These are phyloP conservation scores for Ogataea degrootiae DNA, from an alignment of 805 yeast species.

Conservation along the genomic window DNA sequence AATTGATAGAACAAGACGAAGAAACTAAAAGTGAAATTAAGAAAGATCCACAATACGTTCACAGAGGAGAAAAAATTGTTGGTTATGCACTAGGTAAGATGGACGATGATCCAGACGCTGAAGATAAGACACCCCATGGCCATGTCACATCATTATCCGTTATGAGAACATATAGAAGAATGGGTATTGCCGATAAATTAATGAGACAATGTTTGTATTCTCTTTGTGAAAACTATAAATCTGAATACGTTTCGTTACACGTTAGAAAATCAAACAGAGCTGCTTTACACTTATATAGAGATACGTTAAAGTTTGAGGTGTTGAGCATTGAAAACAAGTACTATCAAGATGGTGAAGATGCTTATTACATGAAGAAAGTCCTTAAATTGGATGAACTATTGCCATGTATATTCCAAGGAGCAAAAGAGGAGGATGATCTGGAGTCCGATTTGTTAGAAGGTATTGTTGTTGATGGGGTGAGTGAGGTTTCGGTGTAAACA, in stretches of 20 bases:
- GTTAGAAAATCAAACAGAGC: conserved; percentile 93
- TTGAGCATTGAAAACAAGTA: conserved; percentile 79
- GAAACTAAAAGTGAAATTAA: conserved; percentile 14
- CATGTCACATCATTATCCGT: conserved; percentile 93
- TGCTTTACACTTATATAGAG: conserved; percentile 86
- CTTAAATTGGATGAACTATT: conserved; percentile 55
- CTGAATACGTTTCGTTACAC: conserved; percentile 82
- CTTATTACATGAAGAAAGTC: conserved; percentile 85
- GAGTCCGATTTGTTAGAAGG: conserved; percentile 41
- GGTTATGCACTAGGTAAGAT: conserved; percentile 95
- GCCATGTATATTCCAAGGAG: conserved; percentile 52
- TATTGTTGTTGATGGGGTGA: conserved; percentile 10
- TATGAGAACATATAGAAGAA: conserved; percentile 90
- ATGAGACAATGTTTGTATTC: conserved; percentile 80
- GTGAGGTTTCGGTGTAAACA: conserved; percentile 4
- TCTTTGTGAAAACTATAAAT: conserved; percentile 73
- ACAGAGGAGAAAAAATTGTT: conserved; percentile 74
- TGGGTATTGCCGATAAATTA: conserved; percentile 89
- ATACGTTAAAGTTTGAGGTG: conserved; percentile 79
- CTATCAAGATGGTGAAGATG: conserved; percentile 97
- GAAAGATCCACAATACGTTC: conserved; percentile 46
- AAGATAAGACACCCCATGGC: conserved; percentile 73
- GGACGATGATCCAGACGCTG: conserved; percentile 79
- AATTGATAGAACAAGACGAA: conserved; percentile 22
- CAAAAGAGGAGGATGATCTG: conserved; percentile 52